Base-by-base conservation (phyloP, 352 stramenopile species). In the Globisporangium rhizosaccharum region DNA sequence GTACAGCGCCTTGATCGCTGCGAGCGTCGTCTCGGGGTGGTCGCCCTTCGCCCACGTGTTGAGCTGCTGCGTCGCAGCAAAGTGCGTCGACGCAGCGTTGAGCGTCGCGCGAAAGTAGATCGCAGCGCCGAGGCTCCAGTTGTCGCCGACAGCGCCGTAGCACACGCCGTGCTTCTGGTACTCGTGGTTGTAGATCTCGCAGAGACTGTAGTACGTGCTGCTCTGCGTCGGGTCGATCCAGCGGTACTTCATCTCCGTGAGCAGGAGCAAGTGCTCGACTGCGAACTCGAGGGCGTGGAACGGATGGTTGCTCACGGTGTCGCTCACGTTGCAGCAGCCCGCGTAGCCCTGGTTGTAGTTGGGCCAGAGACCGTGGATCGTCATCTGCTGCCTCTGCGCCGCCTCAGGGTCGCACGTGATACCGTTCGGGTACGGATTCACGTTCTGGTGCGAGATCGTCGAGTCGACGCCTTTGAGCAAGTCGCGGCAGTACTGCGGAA, bases 151-250 rank as follows among this genome's bases (percentile, higher is more conserved):
- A 0, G 82, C 78, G 33, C 75, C 77, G 61, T 84, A 92, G 70
- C 82, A 92, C 30, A 90, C 60, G 15, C 82, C 82, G 67, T 92
- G 82, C 70, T 92, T 92, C 70, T 92, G 82, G 72, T 85, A 89
- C 66, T 90, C 80, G 69, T 92, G 82, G 70, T 89, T 75, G 70
- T 90, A 92, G 62, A 88, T 84, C 68, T 92, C 78, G 52, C 82
- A 92, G 10, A 92, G 70, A 57, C 71, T 68, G 62, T 87, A 72
- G 65, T 83, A 78, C 15, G 77, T 71, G 45, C 63, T 77, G 20
- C 57, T 41, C 54, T 81, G 62, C 28, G 82, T 81, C 41, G 82
- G 73, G 44, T 90, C 82, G 30, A 88, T 63, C 82, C 82, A 92
- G 58, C 80, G 74, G 23, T 63, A 54, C 10, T 61, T 67, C 82